Evolutionary conservation across 768 basidiomycete genomes (phyloP), one percentile per base, ranked within the genome.

Genomic region (Sistotremastrum niveocremeum): DNA sequence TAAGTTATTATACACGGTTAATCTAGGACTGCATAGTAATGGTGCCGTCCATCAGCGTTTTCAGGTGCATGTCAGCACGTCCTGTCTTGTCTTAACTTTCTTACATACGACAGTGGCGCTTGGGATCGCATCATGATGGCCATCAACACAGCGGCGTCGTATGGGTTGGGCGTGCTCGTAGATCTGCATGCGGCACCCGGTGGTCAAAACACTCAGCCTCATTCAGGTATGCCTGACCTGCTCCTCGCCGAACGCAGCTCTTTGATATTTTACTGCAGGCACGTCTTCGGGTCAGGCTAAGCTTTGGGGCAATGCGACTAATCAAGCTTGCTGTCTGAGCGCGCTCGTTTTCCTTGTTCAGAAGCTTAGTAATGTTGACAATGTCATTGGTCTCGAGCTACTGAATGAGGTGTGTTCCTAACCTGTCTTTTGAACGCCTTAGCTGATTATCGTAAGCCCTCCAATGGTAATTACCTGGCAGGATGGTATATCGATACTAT

Each of bases 101-200:
- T 20, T 20, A 20, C 20, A 2, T 2, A 20, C 20, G 20, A 20
- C 1, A 20, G 20, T 20, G 80, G 81, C 7, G 84, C 84, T 10
- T 89, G 85, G 85, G 37, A 51, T 6, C 68, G 79, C 44, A 74
- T 87, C 46, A 65, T 69, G 11, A 60, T 61, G 8, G 81, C 81
- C 4, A 75, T 87, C 30, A 64, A 71, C 47, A 71, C 60, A 6
- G 86, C 85, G 0, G 63, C 68, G 33, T 56, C 53, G 6, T 63
- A 71, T 53, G 73, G 74, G 11, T 67, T 90, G n/a, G 84, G 85
- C 3, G 81, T 89, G 11, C 64, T 88, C 11, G 65, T 65, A 82
- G 83, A 84, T 59, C 67, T 85, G 4, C 83, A 84, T 50, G 75
- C 81, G 11, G 82, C 79, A 1, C 79, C 82, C 1, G 83, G 83